Base-by-base conservation (phyloP, 2,329 filamentous ascomycete species). In the Verticillium klebahnii region DNA sequence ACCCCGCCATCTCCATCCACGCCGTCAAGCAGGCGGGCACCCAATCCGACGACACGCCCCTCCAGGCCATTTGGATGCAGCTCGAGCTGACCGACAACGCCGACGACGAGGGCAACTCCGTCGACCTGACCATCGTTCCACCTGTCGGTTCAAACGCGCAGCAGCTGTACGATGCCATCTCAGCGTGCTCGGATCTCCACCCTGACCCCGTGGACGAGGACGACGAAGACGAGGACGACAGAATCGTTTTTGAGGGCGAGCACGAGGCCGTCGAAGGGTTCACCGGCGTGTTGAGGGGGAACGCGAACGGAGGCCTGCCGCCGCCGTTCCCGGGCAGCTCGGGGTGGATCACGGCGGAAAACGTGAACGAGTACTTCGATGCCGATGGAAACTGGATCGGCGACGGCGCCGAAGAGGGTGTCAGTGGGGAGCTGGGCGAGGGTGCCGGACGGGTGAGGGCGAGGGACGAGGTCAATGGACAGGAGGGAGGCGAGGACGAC, bases 291-390 rank as follows among this genome's bases (percentile, higher is more conserved):
- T 73, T 85, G 59, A 76, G 74, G 45, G 83, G 82, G 17, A 73
- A 75, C 14, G 67, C 68, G 6, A 75, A 78, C 61, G 83, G 83
- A 0, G 82, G 80, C 2, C 70, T 89, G 29, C 87, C 87, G n/a
- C 86, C 86, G 1, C 84, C 87, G 0, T 85, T 90, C 73, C 89
- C 90, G 0, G 90, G 90, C 1, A 91, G 89, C 58, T 85, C 85
- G 0, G 90, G 90, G 0, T 94, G 91, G 91, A 93, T 98, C 71
- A 98, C 94, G 17, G 90, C 91, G 9, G 94, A 97, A 61, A 98
- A 97, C 69, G 88, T 96, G 72, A 82, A 89, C 66, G 85, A 96
- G 67, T 96, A 87, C 71, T 91, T 95, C 74, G 91, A 95, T 68
- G 87, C 84, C 64, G 84, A 93, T 9, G 92, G 92, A 2, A 93